These are phyloP conservation scores for Vigna nakashimae DNA, from an alignment of 306 rosid genomes.

Conservation along the genomic window DNA sequence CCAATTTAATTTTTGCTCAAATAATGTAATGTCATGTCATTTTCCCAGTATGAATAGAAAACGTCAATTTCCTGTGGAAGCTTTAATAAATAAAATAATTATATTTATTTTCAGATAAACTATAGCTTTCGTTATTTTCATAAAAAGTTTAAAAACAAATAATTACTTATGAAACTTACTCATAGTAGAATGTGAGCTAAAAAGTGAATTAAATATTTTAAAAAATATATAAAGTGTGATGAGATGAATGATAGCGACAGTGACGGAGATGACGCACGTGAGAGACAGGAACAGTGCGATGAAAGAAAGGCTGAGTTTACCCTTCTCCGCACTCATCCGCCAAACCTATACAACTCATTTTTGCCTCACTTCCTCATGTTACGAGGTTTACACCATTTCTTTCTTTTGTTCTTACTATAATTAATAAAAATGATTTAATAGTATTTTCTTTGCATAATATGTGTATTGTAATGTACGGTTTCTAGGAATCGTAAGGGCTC, in stretches of 20 bases:
- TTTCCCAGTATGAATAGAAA: neutral
- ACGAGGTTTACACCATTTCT: constrained; percentile 49
- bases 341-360: constrained; percentile 20
- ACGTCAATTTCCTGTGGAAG: neutral
- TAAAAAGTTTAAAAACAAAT: neutral
- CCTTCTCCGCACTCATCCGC: constrained; percentile 62
- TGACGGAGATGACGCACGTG: constrained; percentile 74
- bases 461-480: too few species aligned
- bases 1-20: neutral
- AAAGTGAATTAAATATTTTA: neutral
- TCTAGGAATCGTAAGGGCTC: accelerated
- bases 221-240: neutral
- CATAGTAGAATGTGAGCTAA: neutral
- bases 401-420: neutral
- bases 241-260: constrained; percentile 11
- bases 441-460: too few species aligned
- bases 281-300: constrained; percentile 54
- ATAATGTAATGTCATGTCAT: neutral
- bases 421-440: too few species aligned
- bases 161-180: neutral
- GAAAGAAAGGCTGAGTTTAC: constrained; percentile 63
- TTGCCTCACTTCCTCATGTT: constrained; percentile 47
- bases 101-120: neutral
- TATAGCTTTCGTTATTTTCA: neutral
- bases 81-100: neutral